A percentile compares a stretch with the other conserved stretches of the same genome.
Evolutionary conservation across 129 eudicot species (phyloP).

Genomic region (Apium graveolens): DNA sequence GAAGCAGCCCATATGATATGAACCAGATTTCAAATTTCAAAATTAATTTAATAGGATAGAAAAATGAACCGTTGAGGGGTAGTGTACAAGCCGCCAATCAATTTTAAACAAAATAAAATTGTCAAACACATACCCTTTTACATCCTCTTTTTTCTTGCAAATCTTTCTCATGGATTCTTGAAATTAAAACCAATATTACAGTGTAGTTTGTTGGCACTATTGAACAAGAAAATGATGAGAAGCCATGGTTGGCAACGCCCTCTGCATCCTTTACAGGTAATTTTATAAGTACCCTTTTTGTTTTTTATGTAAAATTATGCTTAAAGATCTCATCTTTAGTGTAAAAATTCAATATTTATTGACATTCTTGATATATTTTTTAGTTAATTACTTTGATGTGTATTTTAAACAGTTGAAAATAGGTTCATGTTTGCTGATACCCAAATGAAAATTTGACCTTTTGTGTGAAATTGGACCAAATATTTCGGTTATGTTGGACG

Average conservation of each 20-base stretch:
- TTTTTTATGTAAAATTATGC: neutral
- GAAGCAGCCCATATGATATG: neutral
- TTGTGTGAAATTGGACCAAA: neutral
- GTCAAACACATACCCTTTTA: neutral
- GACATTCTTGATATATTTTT: neutral
- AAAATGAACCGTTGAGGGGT: neutral
- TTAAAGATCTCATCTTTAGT: conserved; percentile 5
- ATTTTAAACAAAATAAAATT: neutral
- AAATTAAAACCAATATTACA: neutral
- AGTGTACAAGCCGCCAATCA: neutral
- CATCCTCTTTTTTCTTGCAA: neutral
- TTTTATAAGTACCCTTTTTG: neutral
- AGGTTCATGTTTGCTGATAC: neutral
- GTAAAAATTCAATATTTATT: neutral
- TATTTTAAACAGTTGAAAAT: neutral
- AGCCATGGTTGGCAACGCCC: conserved; percentile 98
- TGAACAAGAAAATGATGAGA: conserved; percentile 26
- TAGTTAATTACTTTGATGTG: neutral
- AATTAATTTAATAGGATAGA: neutral
- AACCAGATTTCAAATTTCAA: neutral
- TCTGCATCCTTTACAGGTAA: conserved; percentile 87
- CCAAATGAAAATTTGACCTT: neutral
- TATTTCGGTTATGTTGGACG: neutral
- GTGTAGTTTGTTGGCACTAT: neutral
- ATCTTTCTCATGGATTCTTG: neutral